Base-by-base conservation (phyloP, 1,284 basidiomycete species). In the Cystobasidium pallidum region DNA sequence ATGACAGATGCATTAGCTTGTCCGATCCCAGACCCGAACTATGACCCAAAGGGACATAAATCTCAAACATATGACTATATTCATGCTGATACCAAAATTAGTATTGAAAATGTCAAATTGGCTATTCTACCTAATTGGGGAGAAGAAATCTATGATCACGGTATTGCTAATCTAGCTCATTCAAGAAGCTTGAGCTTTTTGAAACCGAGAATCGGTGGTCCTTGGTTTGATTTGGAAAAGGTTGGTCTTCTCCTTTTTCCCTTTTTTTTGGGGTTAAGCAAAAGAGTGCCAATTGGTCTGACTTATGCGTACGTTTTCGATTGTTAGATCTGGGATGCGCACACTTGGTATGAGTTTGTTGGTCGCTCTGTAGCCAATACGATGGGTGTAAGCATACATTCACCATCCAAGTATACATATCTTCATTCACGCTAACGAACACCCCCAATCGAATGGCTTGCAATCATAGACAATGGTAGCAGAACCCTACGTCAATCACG, bases 331-430 rank as follows among this genome's bases (percentile, higher is more conserved):
- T 72, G 72, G 72, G 72, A 73, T 17, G 55, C 70, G n/a, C 72
- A 73, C 41, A 70, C 66, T 30, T 73, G 59, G 66, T 73, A 68
- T 66, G 72, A 86, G 76, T 86, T 86, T 75, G 82, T 82, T 67
- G 79, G 80, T 11, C 79, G 84, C 51, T 85, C 84, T 73, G 84
- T 86, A 1, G 84, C 84, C 2, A 83, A 84, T 74, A 86, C 72
- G 21, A 73, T 73, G 72, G 66, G 68, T 26, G 65, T 67, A 52
- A 67, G 65, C 24, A 39, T 84, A 2, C n/a, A 85, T 85, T 6
- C 17, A 26, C 15, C 39, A 24, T 26, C 41, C 49, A 19, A 1
- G n/a, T n/a, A n/a, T n/a, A n/a, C n/a, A n/a, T n/a, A n/a, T n/a
- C n/a, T n/a, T n/a, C n/a, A n/a, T n/a, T n/a, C n/a, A n/a, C n/a